phyloP scores from a whole-genome alignment of 1,284 basidiomycete genomes.

The Coniferiporia weirii region DNA sequence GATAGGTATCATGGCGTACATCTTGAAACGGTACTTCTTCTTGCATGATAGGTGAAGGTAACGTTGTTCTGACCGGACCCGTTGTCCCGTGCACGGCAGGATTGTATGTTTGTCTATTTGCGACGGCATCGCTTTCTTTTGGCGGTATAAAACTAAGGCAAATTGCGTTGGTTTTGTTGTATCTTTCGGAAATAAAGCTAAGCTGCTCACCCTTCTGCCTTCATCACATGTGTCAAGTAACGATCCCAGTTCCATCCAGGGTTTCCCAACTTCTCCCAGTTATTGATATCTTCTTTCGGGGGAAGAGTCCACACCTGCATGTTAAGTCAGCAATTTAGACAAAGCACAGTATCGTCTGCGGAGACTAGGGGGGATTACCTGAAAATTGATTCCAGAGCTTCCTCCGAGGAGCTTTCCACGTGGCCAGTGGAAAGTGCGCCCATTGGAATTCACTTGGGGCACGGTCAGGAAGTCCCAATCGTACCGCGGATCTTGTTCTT shows the following conservation, averaged over 20 bases:
- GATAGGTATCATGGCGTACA: not conserved
- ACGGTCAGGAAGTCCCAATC: slow-evolving; percentile 31
- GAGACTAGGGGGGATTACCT: not conserved
- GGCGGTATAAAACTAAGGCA: slow-evolving; percentile 9
- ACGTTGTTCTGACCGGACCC: slow-evolving; percentile 12
- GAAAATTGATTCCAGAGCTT: slow-evolving; percentile 23
- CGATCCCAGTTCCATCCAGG: slow-evolving; percentile 28
- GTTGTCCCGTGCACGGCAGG: not conserved
- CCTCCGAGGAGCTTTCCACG: slow-evolving; percentile 30
- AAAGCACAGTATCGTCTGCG: not conserved
- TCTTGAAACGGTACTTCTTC: slow-evolving; percentile 14
- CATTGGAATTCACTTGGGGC: slow-evolving; percentile 21
- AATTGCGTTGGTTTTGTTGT: not conserved
- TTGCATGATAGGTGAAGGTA: slow-evolving; percentile 1
- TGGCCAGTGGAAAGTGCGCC: slow-evolving; percentile 19
- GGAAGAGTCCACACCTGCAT: slow-evolving; percentile 23
- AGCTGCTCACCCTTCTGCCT: slow-evolving; percentile 21
- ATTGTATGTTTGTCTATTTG: slow-evolving; percentile 10
- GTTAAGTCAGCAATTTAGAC: not conserved
- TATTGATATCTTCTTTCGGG: slow-evolving; percentile 26
- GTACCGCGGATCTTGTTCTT: slow-evolving; percentile 25
- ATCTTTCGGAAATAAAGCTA: not conserved
- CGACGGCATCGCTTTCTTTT: not conserved
- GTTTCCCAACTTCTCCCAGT: slow-evolving; percentile 25
- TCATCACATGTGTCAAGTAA: slow-evolving; percentile 22